phyloP scores from a whole-genome alignment of 805 yeast genomes.

The Dipodascopsis tothii region DNA sequence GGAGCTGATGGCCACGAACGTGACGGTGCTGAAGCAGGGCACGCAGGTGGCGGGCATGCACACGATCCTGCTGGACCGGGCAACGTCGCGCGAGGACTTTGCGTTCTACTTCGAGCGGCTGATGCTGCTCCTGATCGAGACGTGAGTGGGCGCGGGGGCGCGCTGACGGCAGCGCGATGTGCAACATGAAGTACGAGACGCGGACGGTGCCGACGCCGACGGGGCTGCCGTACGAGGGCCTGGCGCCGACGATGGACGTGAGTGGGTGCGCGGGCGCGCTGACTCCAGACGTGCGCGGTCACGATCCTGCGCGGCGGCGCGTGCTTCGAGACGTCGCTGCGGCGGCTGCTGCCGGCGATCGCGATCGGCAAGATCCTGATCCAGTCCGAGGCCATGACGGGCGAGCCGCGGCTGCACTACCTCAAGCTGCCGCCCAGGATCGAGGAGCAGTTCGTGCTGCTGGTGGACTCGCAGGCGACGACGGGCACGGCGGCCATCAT shows the following conservation, averaged over 20 bases:
- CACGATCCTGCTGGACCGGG: conserved; percentile 54
- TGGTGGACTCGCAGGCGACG: conserved; percentile 80
- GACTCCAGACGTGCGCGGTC: conserved; percentile 16
- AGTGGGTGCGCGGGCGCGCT: not conserved
- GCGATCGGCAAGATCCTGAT: conserved; percentile 76
- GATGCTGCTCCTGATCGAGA: conserved; percentile 56
- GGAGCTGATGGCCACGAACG: conserved; percentile 19
- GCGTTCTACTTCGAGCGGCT: conserved; percentile 79
- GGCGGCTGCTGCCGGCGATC: conserved; percentile 69
- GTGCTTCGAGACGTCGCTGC: conserved; percentile 73
- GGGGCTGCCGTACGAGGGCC: conserved; percentile 28
- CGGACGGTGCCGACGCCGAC: conserved; percentile 39
- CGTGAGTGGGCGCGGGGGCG: conserved; percentile 53
- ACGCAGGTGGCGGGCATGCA: conserved; percentile 68
- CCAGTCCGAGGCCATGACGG: conserved; percentile 80
- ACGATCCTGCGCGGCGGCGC: conserved; percentile 66
- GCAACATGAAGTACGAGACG: conserved; percentile 35
- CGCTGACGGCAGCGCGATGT: conserved; percentile 14
- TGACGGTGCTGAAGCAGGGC: conserved; percentile 35
- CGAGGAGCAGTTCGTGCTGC: conserved; percentile 37
- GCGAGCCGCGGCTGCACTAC: conserved; percentile 90
- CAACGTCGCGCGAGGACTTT: conserved; percentile 63
- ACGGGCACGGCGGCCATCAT: conserved; percentile 91
- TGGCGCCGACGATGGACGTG: conserved; percentile 28
- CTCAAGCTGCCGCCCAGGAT: conserved; percentile 54